Conservation (phyloP, 2,329 filamentous ascomycete genomes). For the Aspergillus udagawae region DNA sequence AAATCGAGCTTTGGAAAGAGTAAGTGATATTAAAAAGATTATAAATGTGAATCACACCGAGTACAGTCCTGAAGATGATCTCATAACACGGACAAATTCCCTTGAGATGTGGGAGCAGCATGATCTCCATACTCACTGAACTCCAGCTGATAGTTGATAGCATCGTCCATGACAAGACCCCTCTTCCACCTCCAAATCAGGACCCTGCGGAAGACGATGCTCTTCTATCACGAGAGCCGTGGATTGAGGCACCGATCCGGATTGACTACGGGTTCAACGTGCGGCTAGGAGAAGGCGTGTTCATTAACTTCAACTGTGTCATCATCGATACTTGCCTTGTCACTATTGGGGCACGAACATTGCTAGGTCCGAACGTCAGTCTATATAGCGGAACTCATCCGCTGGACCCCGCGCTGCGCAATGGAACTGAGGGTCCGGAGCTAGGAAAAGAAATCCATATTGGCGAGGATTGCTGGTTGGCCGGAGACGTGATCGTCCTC, state of each 20-base stretch:
- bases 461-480: constrained; percentile 78
- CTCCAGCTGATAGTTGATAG: constrained; percentile 38
- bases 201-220: constrained; percentile 62
- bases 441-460: constrained; percentile 68
- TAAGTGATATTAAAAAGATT: constrained; percentile 41
- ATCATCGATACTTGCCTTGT: constrained; percentile 75
- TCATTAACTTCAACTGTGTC: constrained; percentile 70
- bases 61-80: not conserved
- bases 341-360: constrained; percentile 69
- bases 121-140: not conserved
- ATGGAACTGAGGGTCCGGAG: constrained; percentile 73
- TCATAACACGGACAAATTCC: not conserved
- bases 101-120: not conserved
- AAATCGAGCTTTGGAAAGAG: constrained; percentile 68
- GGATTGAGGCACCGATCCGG: constrained; percentile 65
- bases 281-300: constrained; percentile 65
- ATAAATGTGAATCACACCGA: not conserved
- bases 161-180: constrained; percentile 58
- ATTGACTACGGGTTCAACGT: constrained; percentile 78
- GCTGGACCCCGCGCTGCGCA: constrained; percentile 67
- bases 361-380: constrained; percentile 73
- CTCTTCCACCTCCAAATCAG: constrained; percentile 57
- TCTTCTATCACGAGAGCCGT: constrained; percentile 62
- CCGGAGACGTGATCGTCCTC: constrained; percentile 66
- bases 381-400: constrained; percentile 76